These are phyloP conservation scores for Sungouiozyma ichnusensis DNA, from an alignment of 805 yeast genomes.

Conservation along the genomic window DNA sequence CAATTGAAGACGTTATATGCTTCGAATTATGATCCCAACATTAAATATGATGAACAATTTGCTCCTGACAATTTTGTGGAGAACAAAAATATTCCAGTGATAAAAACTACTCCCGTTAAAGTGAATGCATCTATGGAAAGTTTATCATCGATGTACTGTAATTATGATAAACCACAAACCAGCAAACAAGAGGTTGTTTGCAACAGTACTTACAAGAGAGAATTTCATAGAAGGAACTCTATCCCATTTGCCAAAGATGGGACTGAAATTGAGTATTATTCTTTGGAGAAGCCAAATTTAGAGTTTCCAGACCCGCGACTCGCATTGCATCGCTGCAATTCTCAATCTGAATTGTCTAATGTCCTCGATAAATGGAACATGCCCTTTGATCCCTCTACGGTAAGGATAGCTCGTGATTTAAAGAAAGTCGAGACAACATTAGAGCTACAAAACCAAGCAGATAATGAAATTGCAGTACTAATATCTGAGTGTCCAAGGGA, in stretches of 20 bases:
- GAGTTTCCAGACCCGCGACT: not conserved
- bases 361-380: constrained; percentile 19
- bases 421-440: constrained; percentile 11
- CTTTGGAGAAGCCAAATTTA: not conserved
- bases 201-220: constrained; percentile 17
- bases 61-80: constrained; percentile 3
- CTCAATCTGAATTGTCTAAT: constrained; percentile 20
- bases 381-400: constrained; percentile 26
- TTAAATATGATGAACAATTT: not conserved
- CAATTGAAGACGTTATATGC: constrained; percentile 1
- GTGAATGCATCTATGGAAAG: constrained; percentile 11
- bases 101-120: not conserved
- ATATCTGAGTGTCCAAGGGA: not conserved
- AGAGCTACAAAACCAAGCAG: constrained; percentile 6
- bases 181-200: constrained; percentile 9
- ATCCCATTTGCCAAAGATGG: constrained; percentile 13
- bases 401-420: constrained; percentile 23
- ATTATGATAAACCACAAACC: constrained; percentile 15
- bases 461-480: constrained; percentile 3
- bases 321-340: constrained; percentile 14
- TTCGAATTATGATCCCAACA: not conserved
- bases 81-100: not conserved
- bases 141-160: constrained; percentile 19
- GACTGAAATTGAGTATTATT: not conserved
- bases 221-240: constrained; percentile 21